Evolutionary conservation across 2,329 filamentous ascomycete genomes (phyloP), one percentile per base, ranked within the genome.

Genomic region (Stagonosporopsis chrysanthemi): DNA sequence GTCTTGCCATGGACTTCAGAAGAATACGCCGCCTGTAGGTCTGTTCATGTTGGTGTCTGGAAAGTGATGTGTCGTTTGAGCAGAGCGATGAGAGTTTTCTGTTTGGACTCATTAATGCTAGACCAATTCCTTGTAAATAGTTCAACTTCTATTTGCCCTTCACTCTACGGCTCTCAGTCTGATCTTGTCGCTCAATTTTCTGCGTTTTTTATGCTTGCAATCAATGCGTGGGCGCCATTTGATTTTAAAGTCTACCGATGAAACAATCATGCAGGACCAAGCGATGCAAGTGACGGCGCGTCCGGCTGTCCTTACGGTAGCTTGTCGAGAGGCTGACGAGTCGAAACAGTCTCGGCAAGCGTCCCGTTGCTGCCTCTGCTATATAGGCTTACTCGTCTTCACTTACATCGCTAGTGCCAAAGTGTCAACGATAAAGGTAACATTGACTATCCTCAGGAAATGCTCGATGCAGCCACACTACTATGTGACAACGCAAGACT

Each of bases 1-100:
- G 66, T 4, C 45, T 74, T 36, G 49, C 64, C 17, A 60, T 72
- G 57, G 54, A 66, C 39, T 75, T 24, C 69, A 73, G 58, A 65
- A 66, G 62, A 63, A 52, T 0, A 51, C 41, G 5, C 70, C 66
- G 22, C 57, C 65, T 2, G 29, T 69, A 8, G 67, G 70, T 5
- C 47, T 73, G 31, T 73, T 72, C 29, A 56, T 72, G 51, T 63
- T 41, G 38, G 36, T 56, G 36, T 47, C 28, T 50, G 49, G 52
- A 38, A 38, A 29, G 39, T 35, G 43, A 33, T 51, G 33, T 52
- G 28, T 24, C 28, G 38, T 31, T 17, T 41, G 24, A 35, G 33
- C 26, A 42, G 35, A 17, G 38, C 17, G 53, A 35, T 36, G 45
- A 28, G 29, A 36, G 23, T 38, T 52, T 42, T 15, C 35, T 53